Evolutionary conservation across 495 filamentous ascomycete species (phyloP).

Genomic region (Melanomma pulvis-pyrius): DNA sequence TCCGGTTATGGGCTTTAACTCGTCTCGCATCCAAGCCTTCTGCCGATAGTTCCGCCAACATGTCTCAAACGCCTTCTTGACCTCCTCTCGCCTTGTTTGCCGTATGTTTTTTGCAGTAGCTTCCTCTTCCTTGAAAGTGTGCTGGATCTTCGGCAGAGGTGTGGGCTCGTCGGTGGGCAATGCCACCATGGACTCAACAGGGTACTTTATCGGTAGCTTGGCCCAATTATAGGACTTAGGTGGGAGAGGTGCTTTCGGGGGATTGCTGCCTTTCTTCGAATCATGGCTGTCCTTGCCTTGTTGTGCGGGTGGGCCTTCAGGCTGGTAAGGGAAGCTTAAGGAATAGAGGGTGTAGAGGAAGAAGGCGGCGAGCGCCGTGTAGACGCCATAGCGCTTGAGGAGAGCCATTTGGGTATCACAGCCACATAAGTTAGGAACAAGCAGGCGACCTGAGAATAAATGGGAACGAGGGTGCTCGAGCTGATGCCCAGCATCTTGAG

Average conservation of each 20-base stretch:
- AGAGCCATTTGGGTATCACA: slow-evolving; percentile 24
- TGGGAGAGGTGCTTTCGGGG: neutral
- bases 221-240: slow-evolving; percentile 23
- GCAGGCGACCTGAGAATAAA: neutral
- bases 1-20: slow-evolving; percentile 45
- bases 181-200: slow-evolving; percentile 25
- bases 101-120: slow-evolving; percentile 28
- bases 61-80: slow-evolving; percentile 42
- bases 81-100: slow-evolving; percentile 35
- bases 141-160: slow-evolving; percentile 38
- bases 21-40: slow-evolving; percentile 47
- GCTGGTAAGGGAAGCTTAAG: slow-evolving; percentile 30
- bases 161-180: slow-evolving; percentile 31
- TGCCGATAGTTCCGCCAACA: slow-evolving; percentile 45
- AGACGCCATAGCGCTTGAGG: slow-evolving; percentile 31
- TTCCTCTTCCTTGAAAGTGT: slow-evolving; percentile 39
- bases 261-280: neutral
- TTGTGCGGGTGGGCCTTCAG: neutral
- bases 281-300: neutral
- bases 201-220: slow-evolving; percentile 27
- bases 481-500: neutral
- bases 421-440: neutral
- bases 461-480: neutral
- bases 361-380: slow-evolving; percentile 19
- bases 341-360: slow-evolving; percentile 33